Conservation (phyloP, 495 filamentous ascomycete species). For the Letharia columbiana region DNA sequence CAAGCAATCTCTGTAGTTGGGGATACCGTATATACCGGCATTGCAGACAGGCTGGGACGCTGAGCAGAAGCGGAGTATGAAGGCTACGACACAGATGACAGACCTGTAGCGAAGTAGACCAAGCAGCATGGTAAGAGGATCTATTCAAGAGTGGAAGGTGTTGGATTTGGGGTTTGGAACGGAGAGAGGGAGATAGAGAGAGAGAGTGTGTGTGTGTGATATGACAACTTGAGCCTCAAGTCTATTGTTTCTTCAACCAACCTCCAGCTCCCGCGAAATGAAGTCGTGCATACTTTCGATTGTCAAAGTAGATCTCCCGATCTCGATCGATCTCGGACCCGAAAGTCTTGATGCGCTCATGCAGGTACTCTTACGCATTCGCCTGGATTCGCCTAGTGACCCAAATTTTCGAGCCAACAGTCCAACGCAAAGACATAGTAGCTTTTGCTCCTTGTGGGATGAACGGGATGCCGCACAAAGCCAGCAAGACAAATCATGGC, state of each 20-base stretch:
- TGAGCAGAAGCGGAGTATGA: not conserved
- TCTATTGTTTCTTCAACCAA: not conserved
- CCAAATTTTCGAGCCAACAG: not conserved
- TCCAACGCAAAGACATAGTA: not conserved
- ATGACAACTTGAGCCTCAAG: not conserved
- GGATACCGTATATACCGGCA: slow-evolving; percentile 1
- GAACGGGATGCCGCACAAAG: not conserved
- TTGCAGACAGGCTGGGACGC: not conserved
- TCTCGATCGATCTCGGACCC: not conserved
- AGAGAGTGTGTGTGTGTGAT: not conserved
- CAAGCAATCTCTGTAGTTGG: slow-evolving; percentile 3
- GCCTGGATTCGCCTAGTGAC: not conserved
- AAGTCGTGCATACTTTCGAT: not conserved
- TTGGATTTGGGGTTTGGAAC: no score
- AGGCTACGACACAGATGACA: not conserved
- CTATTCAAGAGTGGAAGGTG: not conserved
- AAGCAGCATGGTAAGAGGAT: not conserved
- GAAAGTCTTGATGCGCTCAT: not conserved
- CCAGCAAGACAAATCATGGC: not conserved
- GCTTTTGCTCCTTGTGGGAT: not conserved
- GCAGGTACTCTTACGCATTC: not conserved
- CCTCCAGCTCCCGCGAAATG: not conserved
- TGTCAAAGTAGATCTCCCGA: not conserved
- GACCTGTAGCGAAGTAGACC: not conserved
- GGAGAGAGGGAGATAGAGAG: not conserved